Evolutionary conservation across 164 flowering plant genomes (phyloP).

Genomic region (Chloranthus sessilifolius): DNA sequence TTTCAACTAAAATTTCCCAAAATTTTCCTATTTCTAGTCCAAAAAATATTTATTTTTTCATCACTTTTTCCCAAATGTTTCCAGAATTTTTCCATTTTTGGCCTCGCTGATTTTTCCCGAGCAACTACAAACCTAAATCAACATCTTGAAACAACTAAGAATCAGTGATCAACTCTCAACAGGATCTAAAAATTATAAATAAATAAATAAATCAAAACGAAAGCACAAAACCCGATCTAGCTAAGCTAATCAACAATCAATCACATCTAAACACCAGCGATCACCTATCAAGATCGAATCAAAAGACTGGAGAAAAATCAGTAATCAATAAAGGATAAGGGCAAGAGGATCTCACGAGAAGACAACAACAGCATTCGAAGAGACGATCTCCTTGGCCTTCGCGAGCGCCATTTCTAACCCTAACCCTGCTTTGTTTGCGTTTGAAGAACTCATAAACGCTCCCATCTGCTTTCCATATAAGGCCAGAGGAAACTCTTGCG

Average conservation of each 20-base stretch:
- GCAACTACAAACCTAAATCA: too few species aligned
- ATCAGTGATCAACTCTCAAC: not conserved
- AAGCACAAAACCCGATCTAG: not conserved
- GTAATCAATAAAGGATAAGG: not conserved
- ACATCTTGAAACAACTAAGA: not conserved
- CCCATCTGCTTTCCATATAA: too few species aligned
- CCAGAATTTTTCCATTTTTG: too few species aligned
- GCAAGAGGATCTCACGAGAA: slow-evolving; percentile 28
- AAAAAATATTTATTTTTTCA: too few species aligned
- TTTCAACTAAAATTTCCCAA: too few species aligned
- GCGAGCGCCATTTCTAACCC: slow-evolving; percentile 27
- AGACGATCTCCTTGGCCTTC: slow-evolving; percentile 34
- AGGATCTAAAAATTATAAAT: not conserved
- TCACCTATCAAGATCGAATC: not conserved
- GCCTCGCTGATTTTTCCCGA: too few species aligned
- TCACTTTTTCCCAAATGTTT: too few species aligned
- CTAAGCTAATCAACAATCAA: not conserved
- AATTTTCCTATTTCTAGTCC: too few species aligned
- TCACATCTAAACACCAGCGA: not conserved
- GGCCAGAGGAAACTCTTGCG: too few species aligned
- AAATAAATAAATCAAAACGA: not conserved
- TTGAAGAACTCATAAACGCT: too few species aligned
- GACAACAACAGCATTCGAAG: slow-evolving; percentile 37
- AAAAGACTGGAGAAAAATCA: not conserved
- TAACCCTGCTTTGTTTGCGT: too few species aligned